These are phyloP conservation scores for Ceratonia siliqua DNA, from an alignment of 306 rosid genomes.

Conservation along the genomic window DNA sequence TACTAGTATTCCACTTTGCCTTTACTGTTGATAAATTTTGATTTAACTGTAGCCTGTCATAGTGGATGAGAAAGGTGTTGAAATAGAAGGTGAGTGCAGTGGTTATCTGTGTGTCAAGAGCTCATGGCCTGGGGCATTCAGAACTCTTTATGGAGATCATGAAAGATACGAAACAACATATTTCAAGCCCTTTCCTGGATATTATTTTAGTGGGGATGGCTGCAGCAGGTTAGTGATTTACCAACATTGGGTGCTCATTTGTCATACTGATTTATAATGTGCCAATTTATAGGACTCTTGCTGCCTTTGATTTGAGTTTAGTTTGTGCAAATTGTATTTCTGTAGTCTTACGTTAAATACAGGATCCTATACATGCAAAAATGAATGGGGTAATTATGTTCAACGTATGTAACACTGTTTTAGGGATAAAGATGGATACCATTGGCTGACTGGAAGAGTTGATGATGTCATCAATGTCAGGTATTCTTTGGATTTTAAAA, in stretches of 20 bases:
- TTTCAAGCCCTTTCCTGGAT: conserved; percentile 94
- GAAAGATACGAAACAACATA: conserved; percentile 97
- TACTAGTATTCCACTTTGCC: conserved; percentile 15
- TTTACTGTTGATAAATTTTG: conserved; percentile 28
- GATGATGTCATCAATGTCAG: conserved; percentile 98
- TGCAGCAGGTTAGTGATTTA: conserved; percentile 70
- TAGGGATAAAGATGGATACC: conserved; percentile 98
- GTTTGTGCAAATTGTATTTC: conserved; percentile 3
- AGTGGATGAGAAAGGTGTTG: conserved; percentile 94
- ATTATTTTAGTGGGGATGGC: conserved; percentile 98
- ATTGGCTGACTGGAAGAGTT: conserved; percentile 99
- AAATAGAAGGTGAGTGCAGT: conserved; percentile 89
- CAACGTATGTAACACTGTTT: conserved; percentile 37
- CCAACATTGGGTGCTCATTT: conserved; percentile 22
- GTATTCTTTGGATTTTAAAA: conserved; percentile 43
- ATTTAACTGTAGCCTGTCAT: conserved; percentile 67
- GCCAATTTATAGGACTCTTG: background rate
- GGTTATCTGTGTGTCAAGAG: conserved; percentile 86
- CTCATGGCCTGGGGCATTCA: conserved; percentile 99
- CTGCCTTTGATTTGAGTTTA: conserved; percentile 21
- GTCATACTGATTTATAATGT: background rate
- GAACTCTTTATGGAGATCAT: conserved; percentile 93
- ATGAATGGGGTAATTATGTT: conserved; percentile 31
- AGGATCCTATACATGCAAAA: background rate
- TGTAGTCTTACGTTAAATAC: background rate